Conservation (phyloP, 495 filamentous ascomycete genomes). For the Hypoxylon fuscum region DNA sequence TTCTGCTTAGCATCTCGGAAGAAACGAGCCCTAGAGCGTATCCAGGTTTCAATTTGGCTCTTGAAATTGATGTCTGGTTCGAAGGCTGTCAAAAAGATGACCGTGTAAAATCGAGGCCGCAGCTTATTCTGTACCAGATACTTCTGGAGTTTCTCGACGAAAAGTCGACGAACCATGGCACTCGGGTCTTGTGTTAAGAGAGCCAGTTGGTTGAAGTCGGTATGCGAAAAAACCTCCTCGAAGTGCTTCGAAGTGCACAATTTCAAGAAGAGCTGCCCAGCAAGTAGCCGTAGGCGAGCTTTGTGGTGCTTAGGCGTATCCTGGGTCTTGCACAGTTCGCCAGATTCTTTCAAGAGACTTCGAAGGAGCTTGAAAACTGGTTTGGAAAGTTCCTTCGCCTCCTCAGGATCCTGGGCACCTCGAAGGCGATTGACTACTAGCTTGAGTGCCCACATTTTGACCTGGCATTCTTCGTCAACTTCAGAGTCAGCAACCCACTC, state of each 20-base stretch:
- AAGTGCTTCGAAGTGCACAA: conserved; percentile 77
- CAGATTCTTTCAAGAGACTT: conserved; percentile 74
- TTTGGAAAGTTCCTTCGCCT: conserved; percentile 69
- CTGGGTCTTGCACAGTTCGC: conserved; percentile 78
- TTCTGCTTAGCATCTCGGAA: conserved; percentile 63
- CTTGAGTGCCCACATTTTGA: conserved; percentile 89
- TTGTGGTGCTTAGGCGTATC: conserved; percentile 79
- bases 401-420: conserved; percentile 65
- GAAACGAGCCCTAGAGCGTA: conserved; percentile 75
- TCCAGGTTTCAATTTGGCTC: conserved; percentile 83
- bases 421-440: conserved; percentile 88
- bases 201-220: conserved; percentile 82
- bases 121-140: conserved; percentile 76
- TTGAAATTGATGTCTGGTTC: conserved; percentile 77
- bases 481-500: conserved; percentile 74
- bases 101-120: conserved; percentile 80
- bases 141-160: conserved; percentile 86
- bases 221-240: conserved; percentile 75
- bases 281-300: conserved; percentile 78
- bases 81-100: conserved; percentile 89
- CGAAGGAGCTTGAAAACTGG: conserved; percentile 82
- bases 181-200: conserved; percentile 79
- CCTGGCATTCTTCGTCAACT: conserved; percentile 80
- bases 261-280: conserved; percentile 84
- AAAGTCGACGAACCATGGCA: conserved; percentile 76